Evolutionary conservation across 495 filamentous ascomycete species (phyloP).

Genomic region (Penicillium fimorum): DNA sequence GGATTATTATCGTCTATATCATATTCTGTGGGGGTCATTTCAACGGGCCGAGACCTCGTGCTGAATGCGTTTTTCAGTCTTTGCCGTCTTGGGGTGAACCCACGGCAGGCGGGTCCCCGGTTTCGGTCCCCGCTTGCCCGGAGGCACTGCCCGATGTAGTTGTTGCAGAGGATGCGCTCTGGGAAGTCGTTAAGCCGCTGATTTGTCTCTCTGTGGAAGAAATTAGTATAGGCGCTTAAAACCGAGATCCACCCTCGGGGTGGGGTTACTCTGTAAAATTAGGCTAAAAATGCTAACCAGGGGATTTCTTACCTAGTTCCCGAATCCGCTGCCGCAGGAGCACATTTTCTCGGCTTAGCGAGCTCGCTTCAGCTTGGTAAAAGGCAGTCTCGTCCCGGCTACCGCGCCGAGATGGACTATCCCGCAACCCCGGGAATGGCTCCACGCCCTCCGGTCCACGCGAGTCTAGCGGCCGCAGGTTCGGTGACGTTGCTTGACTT

Average conservation of each 20-base stretch:
- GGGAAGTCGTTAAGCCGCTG: conserved; percentile 27
- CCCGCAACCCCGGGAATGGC: conserved; percentile 28
- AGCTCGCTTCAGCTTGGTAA: conserved; percentile 90
- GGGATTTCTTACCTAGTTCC: conserved; percentile 56
- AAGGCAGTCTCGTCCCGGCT: conserved; percentile 79
- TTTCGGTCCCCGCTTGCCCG: conserved; percentile 27
- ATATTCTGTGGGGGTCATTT: conserved; percentile 1
- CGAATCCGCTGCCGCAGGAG: conserved; percentile 84
- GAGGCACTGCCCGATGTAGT: conserved; percentile 15
- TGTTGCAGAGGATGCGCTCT: conserved; percentile 12
- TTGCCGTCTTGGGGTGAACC: conserved; percentile 27
- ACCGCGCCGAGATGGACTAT: conserved; percentile 35
- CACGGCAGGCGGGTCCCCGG: conserved; percentile 22
- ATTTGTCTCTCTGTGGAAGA: conserved; percentile 36
- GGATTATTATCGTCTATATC: background rate
- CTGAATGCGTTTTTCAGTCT: conserved; percentile 13
- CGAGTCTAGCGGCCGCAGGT: conserved; percentile 34
- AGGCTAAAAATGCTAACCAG: background rate
- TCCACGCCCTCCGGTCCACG: conserved; percentile 32
- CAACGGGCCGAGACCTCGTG: background rate
- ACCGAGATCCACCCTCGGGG: conserved; percentile 7
- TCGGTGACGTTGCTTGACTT: conserved; percentile 40
- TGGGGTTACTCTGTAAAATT: conserved; percentile 1
- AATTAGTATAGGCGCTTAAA: conserved; percentile 2
- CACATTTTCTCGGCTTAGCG: conserved; percentile 85